phyloP scores from a whole-genome alignment of 306 rosid species.

The Quercus glauca region DNA sequence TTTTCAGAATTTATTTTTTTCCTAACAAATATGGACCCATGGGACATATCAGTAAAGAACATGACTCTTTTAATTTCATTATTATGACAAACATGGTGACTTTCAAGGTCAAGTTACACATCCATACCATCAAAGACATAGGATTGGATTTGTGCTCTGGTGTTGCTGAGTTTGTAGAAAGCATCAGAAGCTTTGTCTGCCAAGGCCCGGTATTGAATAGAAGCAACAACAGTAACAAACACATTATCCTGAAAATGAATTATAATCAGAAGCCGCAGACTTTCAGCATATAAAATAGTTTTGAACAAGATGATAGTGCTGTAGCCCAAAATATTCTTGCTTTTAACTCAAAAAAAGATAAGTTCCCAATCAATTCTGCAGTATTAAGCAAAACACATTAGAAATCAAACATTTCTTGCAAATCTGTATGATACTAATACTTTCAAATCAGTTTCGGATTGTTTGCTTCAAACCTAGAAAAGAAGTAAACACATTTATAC shows the following conservation, averaged over 20 bases:
- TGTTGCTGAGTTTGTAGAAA: slow-evolving; percentile 56
- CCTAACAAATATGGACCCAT: background rate
- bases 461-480: background rate
- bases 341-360: background rate
- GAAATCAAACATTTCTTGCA: background rate
- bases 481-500: background rate
- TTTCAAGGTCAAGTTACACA: slow-evolving; percentile 2
- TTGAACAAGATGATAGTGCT: background rate
- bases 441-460: background rate
- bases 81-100: background rate
- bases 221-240: slow-evolving; percentile 58
- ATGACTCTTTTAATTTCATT: background rate
- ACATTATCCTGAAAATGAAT: slow-evolving; percentile 45
- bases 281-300: background rate
- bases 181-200: slow-evolving; percentile 51
- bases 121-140: slow-evolving; percentile 57
- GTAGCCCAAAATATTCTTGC: background rate
- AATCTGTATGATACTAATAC: background rate
- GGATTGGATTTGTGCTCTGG: slow-evolving; percentile 54
- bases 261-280: slow-evolving; percentile 12
- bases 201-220: slow-evolving; percentile 54
- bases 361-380: background rate
- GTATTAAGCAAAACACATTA: background rate
- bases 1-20: background rate
- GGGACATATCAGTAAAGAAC: background rate